Percentiles rank a stretch among this genome's conserved stretches.
Evolutionary conservation across 768 basidiomycete species (phyloP).

Genomic region (Infundibulicybe gibba): DNA sequence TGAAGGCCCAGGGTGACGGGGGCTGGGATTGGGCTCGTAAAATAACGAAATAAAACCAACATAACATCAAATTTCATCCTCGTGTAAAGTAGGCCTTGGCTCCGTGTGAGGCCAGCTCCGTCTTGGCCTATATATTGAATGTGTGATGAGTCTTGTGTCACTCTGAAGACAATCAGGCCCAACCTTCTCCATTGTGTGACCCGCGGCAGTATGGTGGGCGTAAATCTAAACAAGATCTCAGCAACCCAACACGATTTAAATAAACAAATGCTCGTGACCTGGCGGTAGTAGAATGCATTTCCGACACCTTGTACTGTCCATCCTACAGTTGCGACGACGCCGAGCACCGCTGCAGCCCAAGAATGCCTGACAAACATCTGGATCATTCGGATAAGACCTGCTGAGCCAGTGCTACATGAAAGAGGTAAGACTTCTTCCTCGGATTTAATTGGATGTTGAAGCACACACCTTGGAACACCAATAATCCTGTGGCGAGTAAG

Average conservation of each 20-base stretch:
- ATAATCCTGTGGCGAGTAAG: conserved; percentile 65
- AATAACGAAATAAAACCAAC: conserved; percentile 4
- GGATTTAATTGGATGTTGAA: conserved; percentile 17
- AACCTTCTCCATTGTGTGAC: conserved; percentile 87
- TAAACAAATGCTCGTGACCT: conserved; percentile 41
- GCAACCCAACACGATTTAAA: conserved; percentile 5
- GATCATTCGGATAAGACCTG: conserved; percentile 92
- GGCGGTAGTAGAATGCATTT: conserved; percentile 75
- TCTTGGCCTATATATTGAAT: conserved; percentile 57
- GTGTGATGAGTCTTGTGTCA: conserved; percentile 4
- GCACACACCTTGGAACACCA: conserved; percentile 76
- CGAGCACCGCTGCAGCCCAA: conserved; percentile 79
- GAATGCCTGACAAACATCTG: conserved; percentile 67
- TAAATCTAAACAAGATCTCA: conserved; percentile 52
- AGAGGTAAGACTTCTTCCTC: conserved; percentile 26
- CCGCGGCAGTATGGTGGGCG: conserved; percentile 74
- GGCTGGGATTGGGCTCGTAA: no score
- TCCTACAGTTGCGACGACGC: conserved; percentile 76
- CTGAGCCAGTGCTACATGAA: conserved; percentile 77
- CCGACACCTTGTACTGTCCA: conserved; percentile 87
- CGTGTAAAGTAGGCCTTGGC: conserved; percentile 87
- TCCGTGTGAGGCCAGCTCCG: conserved; percentile 79
- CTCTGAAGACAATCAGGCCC: conserved; percentile 12
- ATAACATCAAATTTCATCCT: conserved; percentile 40
- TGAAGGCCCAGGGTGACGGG: not conserved